Conservation (phyloP, 1,139 yeast genomes). For the Schwanniomyces etchellsii region DNA sequence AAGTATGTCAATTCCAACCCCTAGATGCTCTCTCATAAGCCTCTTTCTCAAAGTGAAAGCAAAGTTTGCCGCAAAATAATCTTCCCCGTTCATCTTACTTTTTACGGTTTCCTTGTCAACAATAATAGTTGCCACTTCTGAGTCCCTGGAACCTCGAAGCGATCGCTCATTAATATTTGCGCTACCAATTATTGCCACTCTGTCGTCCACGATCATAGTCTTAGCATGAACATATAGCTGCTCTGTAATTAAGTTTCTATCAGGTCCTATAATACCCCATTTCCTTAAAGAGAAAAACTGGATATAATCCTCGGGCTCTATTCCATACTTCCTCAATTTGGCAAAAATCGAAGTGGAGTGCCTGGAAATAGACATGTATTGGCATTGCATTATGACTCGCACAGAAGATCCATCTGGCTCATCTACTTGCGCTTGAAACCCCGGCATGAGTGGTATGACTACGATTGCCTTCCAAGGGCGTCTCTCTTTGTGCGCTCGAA, state of each 20-base stretch:
- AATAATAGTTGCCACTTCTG: conserved; percentile 86
- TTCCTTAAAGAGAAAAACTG: conserved; percentile 89
- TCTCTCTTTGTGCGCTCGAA: conserved; percentile 74
- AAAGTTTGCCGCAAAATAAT: conserved; percentile 77
- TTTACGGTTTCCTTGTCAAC: conserved; percentile 76
- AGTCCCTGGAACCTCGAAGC: conserved; percentile 88
- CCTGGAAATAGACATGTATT: conserved; percentile 86
- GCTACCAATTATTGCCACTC: conserved; percentile 90
- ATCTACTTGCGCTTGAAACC: conserved; percentile 92
- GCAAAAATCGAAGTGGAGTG: conserved; percentile 90
- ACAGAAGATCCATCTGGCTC: conserved; percentile 91
- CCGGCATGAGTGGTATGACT: conserved; percentile 95
- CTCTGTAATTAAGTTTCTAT: conserved; percentile 73
- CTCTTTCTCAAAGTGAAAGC: conserved; percentile 87
- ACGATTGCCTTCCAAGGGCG: conserved; percentile 87
- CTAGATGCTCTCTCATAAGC: conserved; percentile 94
- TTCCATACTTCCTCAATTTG: conserved; percentile 70
- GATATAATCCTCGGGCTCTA: conserved; percentile 85
- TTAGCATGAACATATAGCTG: conserved; percentile 94
- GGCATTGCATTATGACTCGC: conserved; percentile 95
- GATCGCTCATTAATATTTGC: conserved; percentile 96
- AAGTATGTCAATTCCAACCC: conserved; percentile 83
- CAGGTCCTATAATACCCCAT: conserved; percentile 90
- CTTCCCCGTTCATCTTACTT: conserved; percentile 76
- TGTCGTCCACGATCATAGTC: conserved; percentile 87